Evolutionary conservation across 129 eudicot species (phyloP).

Genomic region (Helichrysum umbraculigerum): DNA sequence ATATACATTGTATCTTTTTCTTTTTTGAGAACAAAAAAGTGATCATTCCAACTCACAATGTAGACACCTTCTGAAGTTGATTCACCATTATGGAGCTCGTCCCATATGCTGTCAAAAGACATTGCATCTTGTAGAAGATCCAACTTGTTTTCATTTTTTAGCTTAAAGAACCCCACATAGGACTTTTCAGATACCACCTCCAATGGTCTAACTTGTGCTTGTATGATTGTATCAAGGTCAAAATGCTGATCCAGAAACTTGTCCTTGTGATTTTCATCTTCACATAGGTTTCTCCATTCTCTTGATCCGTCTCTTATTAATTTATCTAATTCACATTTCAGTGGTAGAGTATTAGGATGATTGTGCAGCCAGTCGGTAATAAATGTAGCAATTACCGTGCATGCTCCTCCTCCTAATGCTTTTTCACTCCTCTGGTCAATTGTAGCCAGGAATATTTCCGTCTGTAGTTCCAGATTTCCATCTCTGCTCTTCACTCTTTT

Average conservation of each 20-base stretch:
- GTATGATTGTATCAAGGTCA: constrained; percentile 58
- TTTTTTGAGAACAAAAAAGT: constrained; percentile 55
- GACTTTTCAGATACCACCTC: constrained; percentile 51
- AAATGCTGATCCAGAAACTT: constrained; percentile 58
- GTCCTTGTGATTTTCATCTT: constrained; percentile 40
- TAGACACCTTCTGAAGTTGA: constrained; percentile 40
- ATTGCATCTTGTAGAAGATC: constrained; percentile 57
- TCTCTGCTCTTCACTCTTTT: constrained; percentile 51
- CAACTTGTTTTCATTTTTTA: constrained; percentile 35
- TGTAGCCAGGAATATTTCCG: constrained; percentile 62
- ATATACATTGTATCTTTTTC: constrained; percentile 40
- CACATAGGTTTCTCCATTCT: constrained; percentile 55
- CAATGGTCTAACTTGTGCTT: constrained; percentile 51
- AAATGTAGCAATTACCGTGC: constrained; percentile 59
- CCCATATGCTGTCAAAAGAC: constrained; percentile 59
- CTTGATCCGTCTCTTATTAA: constrained; percentile 53
- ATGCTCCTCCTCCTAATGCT: constrained; percentile 70
- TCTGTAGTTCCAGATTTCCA: constrained; percentile 45
- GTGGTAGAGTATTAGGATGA: constrained; percentile 42
- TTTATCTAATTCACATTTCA: constrained; percentile 54
- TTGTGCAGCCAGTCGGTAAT: constrained; percentile 58
- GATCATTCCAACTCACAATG: constrained; percentile 63
- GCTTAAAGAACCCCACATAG: constrained; percentile 55
- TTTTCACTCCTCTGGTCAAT: constrained; percentile 72
- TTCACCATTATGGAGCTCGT: constrained; percentile 40